Evolutionary conservation across 306 rosid genomes (phyloP).

Genomic region (Cucurbita ficifolia): DNA sequence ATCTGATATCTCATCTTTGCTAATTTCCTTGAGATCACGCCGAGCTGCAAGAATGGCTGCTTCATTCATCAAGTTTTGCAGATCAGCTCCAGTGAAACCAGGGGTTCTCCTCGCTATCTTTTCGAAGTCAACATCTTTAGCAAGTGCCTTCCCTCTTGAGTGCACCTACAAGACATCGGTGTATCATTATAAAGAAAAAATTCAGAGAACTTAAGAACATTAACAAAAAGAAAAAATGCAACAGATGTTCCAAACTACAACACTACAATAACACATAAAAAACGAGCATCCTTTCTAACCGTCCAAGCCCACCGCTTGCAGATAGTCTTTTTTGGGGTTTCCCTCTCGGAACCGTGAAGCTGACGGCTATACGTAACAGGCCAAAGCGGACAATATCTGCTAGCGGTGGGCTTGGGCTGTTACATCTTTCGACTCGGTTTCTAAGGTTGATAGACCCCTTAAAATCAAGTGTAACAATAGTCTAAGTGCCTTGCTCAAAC

Average conservation of each 20-base stretch:
- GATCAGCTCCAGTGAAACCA: slow-evolving; percentile 74
- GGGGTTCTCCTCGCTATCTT: slow-evolving; percentile 96
- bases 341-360: no score
- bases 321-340: no score
- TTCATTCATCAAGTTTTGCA: slow-evolving; percentile 92
- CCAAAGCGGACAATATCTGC: no score
- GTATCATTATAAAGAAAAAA: not conserved
- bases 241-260: not conserved
- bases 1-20: slow-evolving; percentile 95
- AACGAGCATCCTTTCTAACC: not conserved
- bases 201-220: not conserved
- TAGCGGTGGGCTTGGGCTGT: no score
- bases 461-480: not conserved
- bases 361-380: no score
- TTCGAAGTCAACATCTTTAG: slow-evolving; percentile 92
- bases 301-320: no score
- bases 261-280: not conserved
- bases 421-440: not conserved
- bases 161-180: slow-evolving; percentile 37
- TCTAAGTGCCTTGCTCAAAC: not conserved
- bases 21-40: slow-evolving; percentile 95
- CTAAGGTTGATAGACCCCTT: not conserved
- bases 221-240: not conserved
- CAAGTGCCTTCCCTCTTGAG: slow-evolving; percentile 77
- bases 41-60: slow-evolving; percentile 99